Evolutionary conservation across 2,329 filamentous ascomycete genomes (phyloP).

Genomic region (Pseudopithomyces maydicus): DNA sequence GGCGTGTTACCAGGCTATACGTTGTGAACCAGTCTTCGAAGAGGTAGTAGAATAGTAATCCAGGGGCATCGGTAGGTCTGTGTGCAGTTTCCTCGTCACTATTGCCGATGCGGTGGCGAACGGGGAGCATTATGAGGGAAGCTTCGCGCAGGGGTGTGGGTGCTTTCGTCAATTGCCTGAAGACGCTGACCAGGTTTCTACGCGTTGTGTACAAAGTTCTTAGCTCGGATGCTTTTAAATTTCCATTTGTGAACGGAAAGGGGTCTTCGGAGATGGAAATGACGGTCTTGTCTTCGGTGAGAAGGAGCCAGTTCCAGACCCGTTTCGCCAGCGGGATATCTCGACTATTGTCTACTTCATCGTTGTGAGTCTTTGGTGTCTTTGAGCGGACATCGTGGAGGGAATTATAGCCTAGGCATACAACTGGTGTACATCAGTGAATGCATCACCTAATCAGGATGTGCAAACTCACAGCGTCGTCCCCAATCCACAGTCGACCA

Average conservation of each 20-base stretch:
- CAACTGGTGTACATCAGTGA: constrained; percentile 51
- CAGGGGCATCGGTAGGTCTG: constrained; percentile 59
- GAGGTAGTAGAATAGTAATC: constrained; percentile 68
- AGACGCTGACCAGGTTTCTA: constrained; percentile 65
- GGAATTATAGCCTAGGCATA: constrained; percentile 75
- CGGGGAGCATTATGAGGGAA: constrained; percentile 50
- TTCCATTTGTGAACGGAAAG: constrained; percentile 46
- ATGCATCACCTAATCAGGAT: background rate
- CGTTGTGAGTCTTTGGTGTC: constrained; percentile 23
- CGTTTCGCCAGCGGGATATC: constrained; percentile 57
- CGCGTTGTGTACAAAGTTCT: constrained; percentile 58
- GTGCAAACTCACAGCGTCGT: constrained; percentile 57
- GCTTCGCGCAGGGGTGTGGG: constrained; percentile 48
- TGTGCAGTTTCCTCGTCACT: constrained; percentile 54
- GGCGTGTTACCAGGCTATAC: constrained; percentile 59
- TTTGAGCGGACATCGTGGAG: constrained; percentile 52
- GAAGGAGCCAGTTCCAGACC: constrained; percentile 73
- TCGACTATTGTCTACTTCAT: constrained; percentile 36
- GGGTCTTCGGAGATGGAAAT: constrained; percentile 71
- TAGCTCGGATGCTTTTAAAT: constrained; percentile 48
- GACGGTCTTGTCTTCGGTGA: constrained; percentile 73
- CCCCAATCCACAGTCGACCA: constrained; percentile 76
- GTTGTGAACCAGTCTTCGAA: constrained; percentile 70
- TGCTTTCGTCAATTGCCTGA: constrained; percentile 63
- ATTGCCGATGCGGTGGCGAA: constrained; percentile 51